A percentile compares a stretch with the other conserved stretches of the same genome.
Evolutionary conservation across 192 early-diverging fungal genomes (phyloP).

Genomic region (Mortierella alpina): DNA sequence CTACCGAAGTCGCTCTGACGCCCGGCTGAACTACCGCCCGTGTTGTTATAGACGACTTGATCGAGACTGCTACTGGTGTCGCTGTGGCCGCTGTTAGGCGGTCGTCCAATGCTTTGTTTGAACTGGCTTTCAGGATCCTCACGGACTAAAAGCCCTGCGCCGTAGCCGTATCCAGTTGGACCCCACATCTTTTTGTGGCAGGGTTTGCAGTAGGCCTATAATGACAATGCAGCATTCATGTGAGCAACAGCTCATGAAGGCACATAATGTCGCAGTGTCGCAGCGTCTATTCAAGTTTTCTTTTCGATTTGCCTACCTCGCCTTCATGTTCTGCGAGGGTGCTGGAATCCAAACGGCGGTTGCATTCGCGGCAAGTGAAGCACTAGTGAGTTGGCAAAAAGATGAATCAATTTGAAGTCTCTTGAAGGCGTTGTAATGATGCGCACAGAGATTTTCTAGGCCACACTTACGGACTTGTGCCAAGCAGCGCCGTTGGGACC

Average conservation of each 20-base stretch:
- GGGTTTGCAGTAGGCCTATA: constrained; percentile 66
- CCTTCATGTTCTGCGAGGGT: constrained; percentile 63
- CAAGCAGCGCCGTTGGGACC: constrained; percentile 49
- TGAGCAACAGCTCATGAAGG: neutral
- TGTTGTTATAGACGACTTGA: constrained; percentile 15
- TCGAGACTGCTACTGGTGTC: neutral
- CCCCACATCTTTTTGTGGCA: constrained; percentile 68
- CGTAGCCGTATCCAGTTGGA: constrained; percentile 63
- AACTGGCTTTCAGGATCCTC: constrained; percentile 50
- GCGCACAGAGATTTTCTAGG: neutral
- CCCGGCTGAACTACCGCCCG: constrained; percentile 27
- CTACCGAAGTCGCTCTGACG: constrained; percentile 5
- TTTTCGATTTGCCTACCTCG: constrained; percentile 52
- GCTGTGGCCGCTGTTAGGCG: constrained; percentile 19
- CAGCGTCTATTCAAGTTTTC: neutral
- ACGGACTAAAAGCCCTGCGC: constrained; percentile 25
- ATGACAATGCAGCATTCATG: neutral
- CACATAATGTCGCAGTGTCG: neutral
- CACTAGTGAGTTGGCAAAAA: constrained; percentile 7
- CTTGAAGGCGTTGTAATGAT: neutral
- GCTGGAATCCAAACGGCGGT: constrained; percentile 65
- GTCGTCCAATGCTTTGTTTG: constrained; percentile 46
- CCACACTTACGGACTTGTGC: constrained; percentile 42
- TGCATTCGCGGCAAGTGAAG: constrained; percentile 59
- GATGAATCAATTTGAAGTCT: neutral